Evolutionary conservation across 2,329 filamentous ascomycete species (phyloP).

Genomic region (Penicillium sp.): DNA sequence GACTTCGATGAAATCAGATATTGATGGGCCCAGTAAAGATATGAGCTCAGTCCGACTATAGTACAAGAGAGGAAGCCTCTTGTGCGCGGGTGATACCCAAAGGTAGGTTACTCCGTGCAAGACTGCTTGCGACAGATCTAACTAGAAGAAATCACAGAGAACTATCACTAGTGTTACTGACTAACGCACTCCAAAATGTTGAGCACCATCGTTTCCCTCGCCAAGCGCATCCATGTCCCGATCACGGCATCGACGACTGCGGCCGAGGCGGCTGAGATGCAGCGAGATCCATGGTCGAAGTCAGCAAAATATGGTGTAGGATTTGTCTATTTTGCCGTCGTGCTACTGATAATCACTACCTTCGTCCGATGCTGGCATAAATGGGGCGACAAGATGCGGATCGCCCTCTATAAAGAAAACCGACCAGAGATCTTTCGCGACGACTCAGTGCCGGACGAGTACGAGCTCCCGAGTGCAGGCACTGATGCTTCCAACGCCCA

Average conservation of each 20-base stretch:
- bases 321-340: conserved; percentile 84
- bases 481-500: conserved; percentile 64
- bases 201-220: conserved; percentile 30
- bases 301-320: conserved; percentile 82
- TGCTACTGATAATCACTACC: conserved; percentile 65
- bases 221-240: conserved; percentile 56
- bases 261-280: conserved; percentile 55
- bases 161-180: background rate
- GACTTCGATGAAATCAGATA: background rate
- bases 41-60: conserved; percentile 13
- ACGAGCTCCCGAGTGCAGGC: conserved; percentile 59
- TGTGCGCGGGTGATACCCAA: background rate
- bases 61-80: conserved; percentile 5
- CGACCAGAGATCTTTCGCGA: conserved; percentile 62
- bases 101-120: background rate
- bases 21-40: background rate
- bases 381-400: conserved; percentile 90
- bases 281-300: conserved; percentile 72
- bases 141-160: background rate
- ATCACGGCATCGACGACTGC: conserved; percentile 55
- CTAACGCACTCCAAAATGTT: conserved; percentile 10
- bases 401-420: conserved; percentile 83
- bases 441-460: conserved; percentile 57
- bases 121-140: background rate
- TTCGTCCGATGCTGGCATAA: conserved; percentile 77